A percentile compares a stretch with the other conserved stretches of the same genome.
phyloP scores from a whole-genome alignment of 2,329 filamentous ascomycete species.

The Xylariaceae sp. region DNA sequence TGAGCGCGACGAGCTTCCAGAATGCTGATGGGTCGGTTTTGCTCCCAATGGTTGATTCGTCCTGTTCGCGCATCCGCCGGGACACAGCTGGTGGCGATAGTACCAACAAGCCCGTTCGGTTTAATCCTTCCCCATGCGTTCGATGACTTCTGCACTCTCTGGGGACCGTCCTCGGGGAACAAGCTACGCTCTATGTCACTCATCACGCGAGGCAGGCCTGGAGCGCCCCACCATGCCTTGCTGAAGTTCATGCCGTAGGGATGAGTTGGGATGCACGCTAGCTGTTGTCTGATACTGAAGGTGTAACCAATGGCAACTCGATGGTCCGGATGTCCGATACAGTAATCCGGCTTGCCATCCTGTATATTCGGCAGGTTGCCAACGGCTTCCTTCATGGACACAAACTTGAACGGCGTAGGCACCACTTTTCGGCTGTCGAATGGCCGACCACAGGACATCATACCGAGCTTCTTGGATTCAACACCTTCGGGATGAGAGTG shows the following conservation, averaged over 20 bases:
- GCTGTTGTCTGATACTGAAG: conserved; percentile 37
- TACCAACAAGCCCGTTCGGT: conserved; percentile 52
- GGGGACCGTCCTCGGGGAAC: conserved; percentile 19
- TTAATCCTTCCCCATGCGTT: conserved; percentile 50
- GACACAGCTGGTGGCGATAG: conserved; percentile 52
- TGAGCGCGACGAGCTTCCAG: conserved; percentile 66
- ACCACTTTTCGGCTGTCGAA: conserved; percentile 50
- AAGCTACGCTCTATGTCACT: conserved; percentile 8
- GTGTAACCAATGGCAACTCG: conserved; percentile 43
- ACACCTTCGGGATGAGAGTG: conserved; percentile 52
- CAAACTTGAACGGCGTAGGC: conserved; percentile 55
- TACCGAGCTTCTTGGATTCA: conserved; percentile 44
- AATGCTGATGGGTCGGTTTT: conserved; percentile 57
- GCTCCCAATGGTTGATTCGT: conserved; percentile 57
- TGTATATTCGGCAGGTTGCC: conserved; percentile 57
- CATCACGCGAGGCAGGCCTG: conserved; percentile 7
- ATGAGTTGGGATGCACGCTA: conserved; percentile 54
- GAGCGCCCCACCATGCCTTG: conserved; percentile 38
- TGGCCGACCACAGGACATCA: conserved; percentile 51
- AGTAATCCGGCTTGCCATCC: conserved; percentile 57
- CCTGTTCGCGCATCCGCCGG: conserved; percentile 54
- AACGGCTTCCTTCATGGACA: conserved; percentile 50
- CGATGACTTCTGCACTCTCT: conserved; percentile 25
- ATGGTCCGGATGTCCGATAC: conserved; percentile 64
- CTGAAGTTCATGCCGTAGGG: conserved; percentile 52